These are phyloP conservation scores for Penicillium psychrosexuale DNA, from an alignment of 2,329 filamentous ascomycete species.

Conservation along the genomic window DNA sequence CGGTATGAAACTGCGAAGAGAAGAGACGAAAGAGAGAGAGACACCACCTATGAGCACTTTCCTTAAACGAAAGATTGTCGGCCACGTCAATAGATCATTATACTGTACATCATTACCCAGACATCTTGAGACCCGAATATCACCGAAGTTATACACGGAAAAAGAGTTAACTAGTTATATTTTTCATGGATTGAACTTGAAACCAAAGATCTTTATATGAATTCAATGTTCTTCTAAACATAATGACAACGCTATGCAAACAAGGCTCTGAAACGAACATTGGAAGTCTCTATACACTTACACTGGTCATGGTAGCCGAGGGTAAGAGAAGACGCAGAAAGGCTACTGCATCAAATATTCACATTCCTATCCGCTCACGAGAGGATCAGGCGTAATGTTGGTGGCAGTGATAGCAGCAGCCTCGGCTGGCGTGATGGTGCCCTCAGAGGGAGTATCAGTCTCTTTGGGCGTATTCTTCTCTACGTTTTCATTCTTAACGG, in stretches of 20 bases:
- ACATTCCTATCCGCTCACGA: slow-evolving; percentile 29
- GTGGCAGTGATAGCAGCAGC: slow-evolving; percentile 14
- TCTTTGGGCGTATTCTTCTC: slow-evolving; percentile 5
- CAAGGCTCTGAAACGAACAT: neutral
- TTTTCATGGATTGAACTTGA: neutral
- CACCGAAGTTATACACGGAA: no score
- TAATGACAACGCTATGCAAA: neutral
- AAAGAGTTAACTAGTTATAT: no score
- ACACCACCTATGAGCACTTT: no score
- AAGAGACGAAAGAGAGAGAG: neutral
- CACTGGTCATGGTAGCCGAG: neutral
- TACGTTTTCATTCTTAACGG: slow-evolving; percentile 12
- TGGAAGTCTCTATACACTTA: neutral
- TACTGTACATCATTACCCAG: no score
- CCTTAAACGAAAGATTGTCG: no score
- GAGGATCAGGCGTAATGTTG: slow-evolving; percentile 26
- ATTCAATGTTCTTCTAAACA: neutral
- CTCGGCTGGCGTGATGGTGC: slow-evolving; percentile 11
- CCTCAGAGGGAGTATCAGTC: slow-evolving; percentile 9
- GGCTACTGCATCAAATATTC: neutral
- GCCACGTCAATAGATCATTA: neutral
- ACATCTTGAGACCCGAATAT: no score
- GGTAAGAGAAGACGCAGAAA: neutral
- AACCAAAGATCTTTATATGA: neutral
- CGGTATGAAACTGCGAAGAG: neutral